Evolutionary conservation across 1,139 yeast species (phyloP).

Genomic region (Candida freyschussii): DNA sequence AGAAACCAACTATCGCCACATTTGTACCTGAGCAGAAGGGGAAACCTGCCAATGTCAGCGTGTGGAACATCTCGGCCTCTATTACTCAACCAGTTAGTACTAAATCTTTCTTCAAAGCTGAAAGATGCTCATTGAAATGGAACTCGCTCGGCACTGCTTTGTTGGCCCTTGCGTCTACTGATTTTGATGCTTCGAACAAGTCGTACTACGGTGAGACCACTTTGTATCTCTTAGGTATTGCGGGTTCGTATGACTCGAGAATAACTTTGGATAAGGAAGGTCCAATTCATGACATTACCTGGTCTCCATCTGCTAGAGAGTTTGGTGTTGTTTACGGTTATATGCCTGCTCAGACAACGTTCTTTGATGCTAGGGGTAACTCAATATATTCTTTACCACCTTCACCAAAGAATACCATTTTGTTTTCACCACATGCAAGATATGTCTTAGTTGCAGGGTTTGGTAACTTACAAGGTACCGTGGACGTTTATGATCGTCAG

Average conservation of each 20-base stretch:
- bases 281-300: conserved; percentile 93
- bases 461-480: conserved; percentile 96
- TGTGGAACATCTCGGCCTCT: conserved; percentile 66
- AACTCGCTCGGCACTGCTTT: conserved; percentile 91
- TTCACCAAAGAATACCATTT: conserved; percentile 83
- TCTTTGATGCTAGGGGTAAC: conserved; percentile 93
- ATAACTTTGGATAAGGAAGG: conserved; percentile 88
- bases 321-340: conserved; percentile 96
- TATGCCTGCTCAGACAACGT: conserved; percentile 96
- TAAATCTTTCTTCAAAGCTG: conserved; percentile 93
- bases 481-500: conserved; percentile 92
- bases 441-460: conserved; percentile 93
- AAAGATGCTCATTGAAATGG: conserved; percentile 90
- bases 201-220: conserved; percentile 97
- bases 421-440: conserved; percentile 92
- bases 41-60: conserved; percentile 83
- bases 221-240: conserved; percentile 82
- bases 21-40: conserved; percentile 83
- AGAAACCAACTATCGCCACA: conserved; percentile 84
- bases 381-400: conserved; percentile 78
- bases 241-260: conserved; percentile 88
- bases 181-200: conserved; percentile 90
- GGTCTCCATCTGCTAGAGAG: conserved; percentile 96
- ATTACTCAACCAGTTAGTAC: conserved; percentile 78
- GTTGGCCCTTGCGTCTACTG: conserved; percentile 90